phyloP scores from a whole-genome alignment of 169 alveolate genomes.

The Plasmodium reichenowi region DNA sequence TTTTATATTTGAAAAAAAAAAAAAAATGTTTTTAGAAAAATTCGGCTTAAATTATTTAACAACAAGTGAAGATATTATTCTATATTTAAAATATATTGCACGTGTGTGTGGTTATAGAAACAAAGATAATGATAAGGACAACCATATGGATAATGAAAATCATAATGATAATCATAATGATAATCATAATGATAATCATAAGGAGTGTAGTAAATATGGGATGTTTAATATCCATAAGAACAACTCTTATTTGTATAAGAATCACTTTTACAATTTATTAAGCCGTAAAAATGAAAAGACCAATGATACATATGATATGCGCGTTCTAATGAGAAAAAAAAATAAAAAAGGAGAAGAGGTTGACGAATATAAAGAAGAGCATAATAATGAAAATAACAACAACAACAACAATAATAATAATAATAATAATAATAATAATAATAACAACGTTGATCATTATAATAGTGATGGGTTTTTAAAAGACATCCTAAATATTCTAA shows the following conservation, averaged over 20 bases:
- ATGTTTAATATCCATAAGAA: no score
- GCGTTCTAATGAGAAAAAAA: no score
- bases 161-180: not conserved
- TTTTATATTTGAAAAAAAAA: conserved; percentile 10
- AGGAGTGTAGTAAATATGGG: no score
- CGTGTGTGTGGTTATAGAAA: not conserved
- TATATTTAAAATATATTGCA: conserved; percentile 22
- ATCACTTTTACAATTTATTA: conserved; percentile 1
- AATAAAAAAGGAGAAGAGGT: no score
- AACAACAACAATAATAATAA: not conserved
- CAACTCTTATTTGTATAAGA: not conserved
- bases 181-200: not conserved
- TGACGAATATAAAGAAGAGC: not conserved
- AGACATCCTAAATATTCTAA: conserved; percentile 4
- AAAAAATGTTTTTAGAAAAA: conserved; percentile 25
- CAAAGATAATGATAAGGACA: not conserved
- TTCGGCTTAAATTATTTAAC: conserved; percentile 25
- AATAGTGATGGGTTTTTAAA: not conserved
- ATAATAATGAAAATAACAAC: not conserved
- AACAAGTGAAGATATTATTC: conserved; percentile 7
- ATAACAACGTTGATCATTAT: not conserved
- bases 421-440: not conserved
- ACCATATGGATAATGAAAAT: not conserved
- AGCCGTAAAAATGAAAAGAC: not conserved
- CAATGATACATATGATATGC: no score